Evolutionary conservation across 23 red algal species (phyloP), one percentile per base, ranked within the genome.

Genomic region (Gracilaria vermiculophylla): DNA sequence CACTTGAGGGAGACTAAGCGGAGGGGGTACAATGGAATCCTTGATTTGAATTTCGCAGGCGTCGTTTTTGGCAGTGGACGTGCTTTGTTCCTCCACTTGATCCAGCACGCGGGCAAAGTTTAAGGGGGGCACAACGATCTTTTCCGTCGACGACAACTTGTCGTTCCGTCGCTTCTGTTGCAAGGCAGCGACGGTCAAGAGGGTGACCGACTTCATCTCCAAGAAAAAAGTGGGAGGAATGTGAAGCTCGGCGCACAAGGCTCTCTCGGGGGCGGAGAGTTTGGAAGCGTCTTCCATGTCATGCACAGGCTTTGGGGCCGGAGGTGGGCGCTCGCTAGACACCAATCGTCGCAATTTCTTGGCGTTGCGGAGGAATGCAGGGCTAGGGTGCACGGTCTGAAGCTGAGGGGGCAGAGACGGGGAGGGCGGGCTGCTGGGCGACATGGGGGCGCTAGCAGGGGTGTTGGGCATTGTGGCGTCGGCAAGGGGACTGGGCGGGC

Each of bases 201-300:
- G 42, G 1, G 42, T 73, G 20, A 73, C 37, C 25, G 67, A 45
- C 42, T 73, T 73, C 67, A 73, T 73, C 17, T 73, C 67, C 67
- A 73, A 47, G 67, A 73, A 73, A 28, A 45, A 42, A 3, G 39
- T 73, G 23, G 67, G 67, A 1, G 67, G 39, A 48, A 73, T 73
- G 35, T 73, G 67, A 23, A 73, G 67, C 1, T n/a, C 67, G 20
- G 67, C 67, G 23, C 67, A 73, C 33, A 73, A 48, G 23, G 4
- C 35, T 28, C 23, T 73, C 40, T 73, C 67, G 17, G 67, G 37
- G 8, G 67, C 19, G 0, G 67, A 45, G 37, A 73, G 35, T 28
- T 73, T 33, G 13, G n/a, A 73, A 10, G 67, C 67, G 28, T 73
- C 67, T 40, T 73, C 67, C 67, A 73, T 73, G 25, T 73, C 67